Percentiles rank a stretch among this genome's conserved stretches.
These are phyloP conservation scores for Candida krabiensis DNA, from an alignment of 805 yeast species.

Conservation along the genomic window DNA sequence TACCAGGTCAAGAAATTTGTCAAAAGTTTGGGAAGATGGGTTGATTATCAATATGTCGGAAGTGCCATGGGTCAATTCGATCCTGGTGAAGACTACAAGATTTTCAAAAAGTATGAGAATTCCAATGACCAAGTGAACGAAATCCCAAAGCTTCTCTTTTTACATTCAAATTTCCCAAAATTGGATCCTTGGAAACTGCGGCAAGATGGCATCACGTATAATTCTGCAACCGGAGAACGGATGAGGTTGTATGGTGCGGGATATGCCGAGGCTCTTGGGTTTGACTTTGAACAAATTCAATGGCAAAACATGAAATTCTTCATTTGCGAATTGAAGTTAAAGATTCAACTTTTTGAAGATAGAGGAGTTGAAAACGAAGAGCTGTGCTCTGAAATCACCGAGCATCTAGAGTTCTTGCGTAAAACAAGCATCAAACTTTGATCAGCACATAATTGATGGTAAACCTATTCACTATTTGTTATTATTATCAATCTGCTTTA, in stretches of 20 bases:
- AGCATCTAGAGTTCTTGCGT: slow-evolving; percentile 44
- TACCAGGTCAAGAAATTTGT: slow-evolving; percentile 60
- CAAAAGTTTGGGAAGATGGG: slow-evolving; percentile 54
- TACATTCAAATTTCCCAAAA: slow-evolving; percentile 69
- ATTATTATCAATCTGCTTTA: background rate
- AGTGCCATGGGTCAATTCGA: slow-evolving; percentile 77
- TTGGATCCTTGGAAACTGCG: slow-evolving; percentile 59
- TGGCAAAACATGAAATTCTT: slow-evolving; percentile 59
- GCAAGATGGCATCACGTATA: slow-evolving; percentile 39
- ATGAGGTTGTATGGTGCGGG: slow-evolving; percentile 61
- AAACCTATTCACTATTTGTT: background rate
- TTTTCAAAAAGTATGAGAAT: slow-evolving; percentile 28
- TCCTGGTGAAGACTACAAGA: slow-evolving; percentile 58
- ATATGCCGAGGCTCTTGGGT: slow-evolving; percentile 49
- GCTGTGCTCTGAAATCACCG: slow-evolving; percentile 50
- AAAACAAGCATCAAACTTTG: too few species aligned
- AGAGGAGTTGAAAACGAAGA: slow-evolving; percentile 34
- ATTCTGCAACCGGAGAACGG: slow-evolving; percentile 43
- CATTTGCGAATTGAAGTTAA: slow-evolving; percentile 49
- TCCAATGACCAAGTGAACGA: slow-evolving; percentile 18
- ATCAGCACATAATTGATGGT: slow-evolving; percentile 4
- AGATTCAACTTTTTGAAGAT: slow-evolving; percentile 44
- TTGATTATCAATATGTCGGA: slow-evolving; percentile 50
- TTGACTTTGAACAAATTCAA: slow-evolving; percentile 57
- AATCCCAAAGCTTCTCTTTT: slow-evolving; percentile 44